Percentiles rank a stretch among this genome's conserved stretches.
These are phyloP conservation scores for Brasilioporus rufonigricans DNA, from an alignment of 768 basidiomycete genomes.

Conservation along the genomic window DNA sequence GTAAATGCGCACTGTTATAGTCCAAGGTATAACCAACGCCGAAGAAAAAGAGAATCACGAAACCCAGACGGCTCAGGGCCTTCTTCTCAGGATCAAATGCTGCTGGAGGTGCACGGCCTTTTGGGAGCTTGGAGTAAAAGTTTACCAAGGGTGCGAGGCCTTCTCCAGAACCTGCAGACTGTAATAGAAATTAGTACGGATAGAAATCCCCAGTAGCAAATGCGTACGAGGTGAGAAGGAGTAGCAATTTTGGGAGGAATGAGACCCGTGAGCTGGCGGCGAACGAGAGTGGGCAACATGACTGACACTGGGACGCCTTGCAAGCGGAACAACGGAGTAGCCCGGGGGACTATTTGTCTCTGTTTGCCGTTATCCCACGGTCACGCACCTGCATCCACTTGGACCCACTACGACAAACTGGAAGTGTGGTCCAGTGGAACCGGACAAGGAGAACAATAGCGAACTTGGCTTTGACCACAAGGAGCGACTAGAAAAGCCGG, in stretches of 20 bases:
- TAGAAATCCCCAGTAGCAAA: neutral
- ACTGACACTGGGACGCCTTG: conserved; percentile 18
- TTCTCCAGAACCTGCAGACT: conserved; percentile 82
- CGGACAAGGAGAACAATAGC: conserved; percentile 10
- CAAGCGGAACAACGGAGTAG: conserved; percentile 16
- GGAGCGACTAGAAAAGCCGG: conserved; percentile 12
- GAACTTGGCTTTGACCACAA: conserved; percentile 7
- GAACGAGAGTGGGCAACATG: conserved; percentile 84
- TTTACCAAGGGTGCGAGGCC: conserved; percentile 84
- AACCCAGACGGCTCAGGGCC: conserved; percentile 53
- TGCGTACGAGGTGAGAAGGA: conserved; percentile 74
- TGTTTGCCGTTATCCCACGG: conserved; percentile 21
- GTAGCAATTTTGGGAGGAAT: conserved; percentile 96
- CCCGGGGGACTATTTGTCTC: conserved; percentile 17
- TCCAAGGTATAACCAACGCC: conserved; percentile 75
- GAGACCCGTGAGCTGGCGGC: conserved; percentile 80
- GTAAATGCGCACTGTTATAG: conserved; percentile 72
- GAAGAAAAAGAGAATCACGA: conserved; percentile 61
- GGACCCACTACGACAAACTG: conserved; percentile 12
- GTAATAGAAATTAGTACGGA: conserved; percentile 12
- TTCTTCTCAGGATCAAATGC: conserved; percentile 78
- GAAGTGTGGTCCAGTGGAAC: neutral
- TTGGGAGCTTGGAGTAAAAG: conserved; percentile 96
- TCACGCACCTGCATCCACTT: conserved; percentile 8
- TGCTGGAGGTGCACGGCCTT: conserved; percentile 68